Base-by-base conservation (phyloP, 441 rosid species). In the Euphorbia corollata region DNA sequence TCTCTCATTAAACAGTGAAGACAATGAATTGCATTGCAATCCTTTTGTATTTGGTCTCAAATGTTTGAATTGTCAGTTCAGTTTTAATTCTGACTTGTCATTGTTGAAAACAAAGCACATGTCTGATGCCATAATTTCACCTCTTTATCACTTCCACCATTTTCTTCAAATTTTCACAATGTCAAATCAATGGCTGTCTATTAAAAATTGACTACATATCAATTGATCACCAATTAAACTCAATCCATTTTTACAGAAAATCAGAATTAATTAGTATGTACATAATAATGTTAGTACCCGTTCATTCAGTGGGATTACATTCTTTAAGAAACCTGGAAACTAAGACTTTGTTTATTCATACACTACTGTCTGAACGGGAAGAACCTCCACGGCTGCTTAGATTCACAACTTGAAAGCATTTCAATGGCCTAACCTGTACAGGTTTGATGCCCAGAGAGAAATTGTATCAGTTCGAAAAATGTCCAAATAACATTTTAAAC, bases 321-420 rank as follows among this genome's bases (percentile, higher is more conserved):
- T 38, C 43, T 38, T 38, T 3, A 6, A 45, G 12, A 24, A 61
- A 63, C 47, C 61, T 51, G 36, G 32, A 18, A 75, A 19, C 39
- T 58, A 39, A 32, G 20, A 48, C 23, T 9, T 59, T 32, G 67
- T 57, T 56, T 15, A 20, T 58, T 76, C 78, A 83, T 36, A 62
- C 59, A 72, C 84, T 73, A 61, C 76, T 73, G 55, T 72, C 19
- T 1, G 87, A 87, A 43, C 72, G 73, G 30, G 90, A 79, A 59
- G 89, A 84, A 39, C 65, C 3, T 43, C 81, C 43, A 9, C 74
- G 68, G 59, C 78, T 69, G 67, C 89, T 84, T 34, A 79, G 45
- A 75, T 81, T 82, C 19, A 76, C 83, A 47, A 78, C 92, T 79
- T 82, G 87, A 75, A 92, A 92, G 73, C 97, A 90, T 75, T 80